Percentiles rank a stretch among this genome's conserved stretches.
phyloP scores from a whole-genome alignment of 805 yeast species.

The Saturnispora gosingensis region DNA sequence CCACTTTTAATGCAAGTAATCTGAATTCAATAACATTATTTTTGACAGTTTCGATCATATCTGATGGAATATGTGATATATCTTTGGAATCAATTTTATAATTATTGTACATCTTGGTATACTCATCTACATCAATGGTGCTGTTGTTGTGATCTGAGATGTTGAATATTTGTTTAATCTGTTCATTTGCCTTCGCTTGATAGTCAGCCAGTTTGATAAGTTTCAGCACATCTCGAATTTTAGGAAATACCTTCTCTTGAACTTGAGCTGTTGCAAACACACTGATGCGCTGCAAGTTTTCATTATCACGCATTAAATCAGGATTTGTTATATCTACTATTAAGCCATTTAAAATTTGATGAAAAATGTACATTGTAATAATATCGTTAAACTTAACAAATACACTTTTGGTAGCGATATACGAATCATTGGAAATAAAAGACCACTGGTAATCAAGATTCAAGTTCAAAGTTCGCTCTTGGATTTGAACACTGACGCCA shows the following conservation, averaged over 20 bases:
- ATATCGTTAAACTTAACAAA: conserved; percentile 24
- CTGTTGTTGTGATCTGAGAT: not conserved
- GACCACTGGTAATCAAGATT: conserved; percentile 20
- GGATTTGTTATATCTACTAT: conserved; percentile 3
- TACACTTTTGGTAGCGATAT: conserved; percentile 14
- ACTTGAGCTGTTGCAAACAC: not conserved
- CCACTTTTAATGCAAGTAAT: conserved; percentile 43
- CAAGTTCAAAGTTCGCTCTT: conserved; percentile 2
- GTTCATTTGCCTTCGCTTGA: not conserved
- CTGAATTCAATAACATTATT: conserved; percentile 49
- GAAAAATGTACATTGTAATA: conserved; percentile 19
- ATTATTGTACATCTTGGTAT: conserved; percentile 12
- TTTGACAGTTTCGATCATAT: conserved; percentile 42
- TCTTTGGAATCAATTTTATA: conserved; percentile 52
- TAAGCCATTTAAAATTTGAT: conserved; percentile 6
- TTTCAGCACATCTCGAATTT: not conserved
- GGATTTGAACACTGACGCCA: not conserved
- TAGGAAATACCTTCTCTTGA: not conserved
- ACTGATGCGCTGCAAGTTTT: not conserved
- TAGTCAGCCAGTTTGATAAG: not conserved
- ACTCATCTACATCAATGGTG: conserved; percentile 9
- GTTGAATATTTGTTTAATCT: not conserved
- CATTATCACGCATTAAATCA: not conserved
- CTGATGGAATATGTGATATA: conserved; percentile 46
- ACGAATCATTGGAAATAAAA: conserved; percentile 13